Conservation (phyloP, 208 protist genomes). For the Leishmania arabica region DNA sequence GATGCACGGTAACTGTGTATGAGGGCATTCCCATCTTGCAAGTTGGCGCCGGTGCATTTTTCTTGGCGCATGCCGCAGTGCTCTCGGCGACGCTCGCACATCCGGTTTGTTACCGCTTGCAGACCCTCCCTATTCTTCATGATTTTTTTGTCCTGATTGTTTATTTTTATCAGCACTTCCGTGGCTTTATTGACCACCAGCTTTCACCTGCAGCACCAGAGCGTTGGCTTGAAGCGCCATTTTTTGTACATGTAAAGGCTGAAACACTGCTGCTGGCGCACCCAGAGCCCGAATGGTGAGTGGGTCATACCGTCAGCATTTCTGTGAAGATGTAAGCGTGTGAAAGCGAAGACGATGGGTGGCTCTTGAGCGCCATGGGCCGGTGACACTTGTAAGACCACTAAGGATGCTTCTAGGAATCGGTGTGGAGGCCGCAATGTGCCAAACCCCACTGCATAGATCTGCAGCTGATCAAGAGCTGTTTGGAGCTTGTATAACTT, state of each 20-base stretch:
- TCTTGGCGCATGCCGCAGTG: neutral
- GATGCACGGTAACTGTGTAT: conserved; percentile 6
- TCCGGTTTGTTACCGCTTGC: neutral
- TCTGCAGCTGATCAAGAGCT: neutral
- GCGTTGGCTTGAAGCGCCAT: neutral
- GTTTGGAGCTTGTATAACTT: neutral
- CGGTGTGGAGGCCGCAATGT: neutral
- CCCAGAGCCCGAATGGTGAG: neutral
- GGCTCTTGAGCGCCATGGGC: neutral
- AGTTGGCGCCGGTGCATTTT: neutral
- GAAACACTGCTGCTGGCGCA: neutral
- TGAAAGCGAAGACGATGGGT: neutral
- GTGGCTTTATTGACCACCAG: neutral
- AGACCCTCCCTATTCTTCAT: neutral
- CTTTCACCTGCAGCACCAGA: neutral
- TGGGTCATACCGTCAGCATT: neutral
- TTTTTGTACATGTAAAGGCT: neutral
- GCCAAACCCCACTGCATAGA: neutral
- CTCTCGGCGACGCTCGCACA: neutral
- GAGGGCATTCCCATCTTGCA: neutral
- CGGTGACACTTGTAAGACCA: neutral
- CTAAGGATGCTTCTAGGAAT: neutral
- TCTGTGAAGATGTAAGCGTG: neutral
- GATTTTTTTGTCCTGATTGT: neutral
- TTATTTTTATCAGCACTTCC: neutral